These are phyloP conservation scores for Sphenostylis stenocarpa DNA, from an alignment of 306 rosid species.

Conservation along the genomic window DNA sequence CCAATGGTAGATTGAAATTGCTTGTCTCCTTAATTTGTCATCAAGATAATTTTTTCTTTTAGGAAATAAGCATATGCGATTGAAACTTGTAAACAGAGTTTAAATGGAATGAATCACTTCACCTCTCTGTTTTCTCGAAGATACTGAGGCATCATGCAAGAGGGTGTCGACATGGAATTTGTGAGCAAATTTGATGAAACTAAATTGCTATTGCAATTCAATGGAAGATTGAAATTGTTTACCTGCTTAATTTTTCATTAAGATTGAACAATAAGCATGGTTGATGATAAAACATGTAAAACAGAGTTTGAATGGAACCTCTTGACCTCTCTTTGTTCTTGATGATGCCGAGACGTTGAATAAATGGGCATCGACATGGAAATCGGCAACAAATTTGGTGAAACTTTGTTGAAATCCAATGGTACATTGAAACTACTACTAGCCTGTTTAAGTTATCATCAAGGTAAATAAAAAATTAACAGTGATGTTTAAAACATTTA, in stretches of 20 bases:
- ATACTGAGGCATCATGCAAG: background rate
- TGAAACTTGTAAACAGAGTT: background rate
- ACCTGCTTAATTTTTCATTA: background rate
- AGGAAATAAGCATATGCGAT: background rate
- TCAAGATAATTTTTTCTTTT: background rate
- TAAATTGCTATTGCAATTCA: slow-evolving; percentile 6
- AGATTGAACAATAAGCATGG: background rate
- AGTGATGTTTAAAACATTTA: background rate
- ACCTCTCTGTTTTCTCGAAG: background rate
- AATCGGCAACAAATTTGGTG: background rate
- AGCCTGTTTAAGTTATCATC: background rate
- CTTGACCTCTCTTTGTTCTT: background rate
- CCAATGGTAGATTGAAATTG: background rate
- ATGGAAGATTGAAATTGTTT: background rate
- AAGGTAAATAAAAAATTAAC: background rate
- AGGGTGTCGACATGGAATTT: background rate
- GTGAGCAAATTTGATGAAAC: background rate
- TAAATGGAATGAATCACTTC: background rate
- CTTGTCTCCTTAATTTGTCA: background rate
- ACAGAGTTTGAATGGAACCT: background rate
- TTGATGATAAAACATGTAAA: background rate
- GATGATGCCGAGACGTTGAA: background rate
- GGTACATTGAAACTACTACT: background rate
- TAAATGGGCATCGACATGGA: background rate
- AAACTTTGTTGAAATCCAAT: background rate